phyloP scores from a whole-genome alignment of 2,329 filamentous ascomycete species.

The Colletotrichum karsti region DNA sequence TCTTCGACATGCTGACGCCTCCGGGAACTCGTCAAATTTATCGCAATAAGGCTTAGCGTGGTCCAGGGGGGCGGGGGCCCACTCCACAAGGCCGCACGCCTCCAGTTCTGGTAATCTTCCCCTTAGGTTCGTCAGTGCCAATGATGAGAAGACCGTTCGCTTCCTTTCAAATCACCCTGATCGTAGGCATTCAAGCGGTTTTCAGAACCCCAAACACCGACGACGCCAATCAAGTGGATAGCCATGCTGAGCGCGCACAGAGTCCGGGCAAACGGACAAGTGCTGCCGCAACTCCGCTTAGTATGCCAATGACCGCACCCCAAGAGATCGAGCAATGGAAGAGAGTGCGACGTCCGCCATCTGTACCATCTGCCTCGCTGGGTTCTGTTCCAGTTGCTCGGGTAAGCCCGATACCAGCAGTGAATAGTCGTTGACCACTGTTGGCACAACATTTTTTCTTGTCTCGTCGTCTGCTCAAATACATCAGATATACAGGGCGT shows the following conservation, averaged over 20 bases:
- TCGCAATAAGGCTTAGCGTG: conserved; percentile 47
- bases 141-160: neutral
- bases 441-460: too few relatives aligned
- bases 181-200: too few relatives aligned
- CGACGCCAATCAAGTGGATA: too few relatives aligned
- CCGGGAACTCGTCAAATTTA: conserved; percentile 45
- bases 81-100: neutral
- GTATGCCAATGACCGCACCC: neutral
- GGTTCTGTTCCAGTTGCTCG: neutral
- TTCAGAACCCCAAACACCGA: too few relatives aligned
- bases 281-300: neutral
- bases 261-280: neutral
- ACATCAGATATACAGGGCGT: neutral
- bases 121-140: neutral
- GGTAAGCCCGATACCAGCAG: neutral
- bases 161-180: neutral
- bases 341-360: neutral
- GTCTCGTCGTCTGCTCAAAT: neutral
- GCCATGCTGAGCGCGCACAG: neutral
- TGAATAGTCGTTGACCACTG: too few relatives aligned
- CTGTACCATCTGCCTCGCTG: neutral
- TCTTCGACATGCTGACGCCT: neutral
- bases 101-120: neutral
- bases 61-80: neutral
- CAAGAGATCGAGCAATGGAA: neutral